These are phyloP conservation scores for Eucalyptus pumila DNA, from an alignment of 345 rosid species.

Conservation along the genomic window DNA sequence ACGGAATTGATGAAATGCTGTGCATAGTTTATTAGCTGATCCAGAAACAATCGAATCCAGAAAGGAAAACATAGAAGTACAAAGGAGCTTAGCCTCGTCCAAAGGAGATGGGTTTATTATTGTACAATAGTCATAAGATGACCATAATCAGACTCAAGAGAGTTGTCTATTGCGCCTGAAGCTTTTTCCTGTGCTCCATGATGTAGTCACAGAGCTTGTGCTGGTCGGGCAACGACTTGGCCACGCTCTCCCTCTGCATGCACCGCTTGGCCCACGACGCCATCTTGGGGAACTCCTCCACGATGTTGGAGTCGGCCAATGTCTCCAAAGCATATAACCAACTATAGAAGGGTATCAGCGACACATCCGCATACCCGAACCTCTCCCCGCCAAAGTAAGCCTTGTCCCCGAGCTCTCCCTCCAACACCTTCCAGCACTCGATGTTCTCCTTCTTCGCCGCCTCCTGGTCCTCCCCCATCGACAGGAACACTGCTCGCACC, in stretches of 20 bases:
- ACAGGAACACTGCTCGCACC: not conserved
- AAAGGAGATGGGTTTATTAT: not conserved
- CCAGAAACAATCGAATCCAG: not conserved
- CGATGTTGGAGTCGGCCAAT: not conserved
- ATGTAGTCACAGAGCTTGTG: not conserved
- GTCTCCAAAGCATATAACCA: conserved; percentile 2
- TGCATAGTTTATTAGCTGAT: not conserved
- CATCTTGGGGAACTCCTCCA: conserved; percentile 4
- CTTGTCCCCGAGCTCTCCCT: conserved; percentile 10
- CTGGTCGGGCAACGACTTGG: not conserved
- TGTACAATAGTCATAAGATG: not conserved
- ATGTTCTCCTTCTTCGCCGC: conserved; percentile 3
- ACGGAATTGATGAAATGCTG: not conserved
- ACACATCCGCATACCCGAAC: conserved; percentile 4
- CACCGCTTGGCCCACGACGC: conserved; percentile 9
- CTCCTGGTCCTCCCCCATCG: not conserved
- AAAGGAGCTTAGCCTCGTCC: not conserved
- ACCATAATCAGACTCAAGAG: not conserved
- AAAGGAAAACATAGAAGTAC: not conserved
- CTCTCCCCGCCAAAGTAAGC: conserved; percentile 1
- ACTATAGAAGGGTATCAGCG: not conserved
- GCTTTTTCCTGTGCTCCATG: not conserved
- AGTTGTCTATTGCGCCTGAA: not conserved
- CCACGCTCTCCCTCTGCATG: conserved; percentile 3
- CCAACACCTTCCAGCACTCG: not conserved